A percentile compares a stretch with the other conserved stretches of the same genome.
phyloP scores from a whole-genome alignment of 2,329 filamentous ascomycete genomes.

The Claviceps spartinae region DNA sequence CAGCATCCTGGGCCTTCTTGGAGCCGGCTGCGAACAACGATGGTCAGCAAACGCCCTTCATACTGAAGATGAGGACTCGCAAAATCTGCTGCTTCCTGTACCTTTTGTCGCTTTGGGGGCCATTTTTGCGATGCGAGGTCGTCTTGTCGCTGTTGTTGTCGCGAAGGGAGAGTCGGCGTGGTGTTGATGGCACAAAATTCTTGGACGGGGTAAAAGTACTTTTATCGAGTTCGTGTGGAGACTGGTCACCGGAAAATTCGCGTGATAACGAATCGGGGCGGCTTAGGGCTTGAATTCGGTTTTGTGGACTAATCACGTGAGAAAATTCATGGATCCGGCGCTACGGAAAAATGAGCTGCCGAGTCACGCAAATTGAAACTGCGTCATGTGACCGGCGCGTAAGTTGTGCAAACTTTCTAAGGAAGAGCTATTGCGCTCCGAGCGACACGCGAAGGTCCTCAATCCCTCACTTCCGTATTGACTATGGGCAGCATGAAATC shows the following conservation, averaged over 20 bases:
- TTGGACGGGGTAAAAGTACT: neutral
- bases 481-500: no score
- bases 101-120: neutral
- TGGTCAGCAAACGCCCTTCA: constrained; percentile 57
- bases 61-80: constrained; percentile 50
- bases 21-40: constrained; percentile 43
- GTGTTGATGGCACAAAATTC: neutral
- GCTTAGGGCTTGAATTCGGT: neutral
- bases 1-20: constrained; percentile 86
- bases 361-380: neutral
- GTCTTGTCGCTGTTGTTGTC: neutral
- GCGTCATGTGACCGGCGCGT: no score
- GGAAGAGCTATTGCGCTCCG: no score
- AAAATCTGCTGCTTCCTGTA: constrained; percentile 51
- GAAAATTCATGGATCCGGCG: neutral
- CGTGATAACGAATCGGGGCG: neutral
- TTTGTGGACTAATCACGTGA: neutral
- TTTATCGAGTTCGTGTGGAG: neutral
- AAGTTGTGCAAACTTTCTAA: no score
- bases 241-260: neutral
- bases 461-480: no score
- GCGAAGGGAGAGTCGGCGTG: neutral
- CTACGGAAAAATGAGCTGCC: neutral
- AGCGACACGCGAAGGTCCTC: no score
- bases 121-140: neutral